A percentile compares a stretch with the other conserved stretches of the same genome.
phyloP scores from a whole-genome alignment of 2,329 filamentous ascomycete species.

The Fusarium odoratissimum region DNA sequence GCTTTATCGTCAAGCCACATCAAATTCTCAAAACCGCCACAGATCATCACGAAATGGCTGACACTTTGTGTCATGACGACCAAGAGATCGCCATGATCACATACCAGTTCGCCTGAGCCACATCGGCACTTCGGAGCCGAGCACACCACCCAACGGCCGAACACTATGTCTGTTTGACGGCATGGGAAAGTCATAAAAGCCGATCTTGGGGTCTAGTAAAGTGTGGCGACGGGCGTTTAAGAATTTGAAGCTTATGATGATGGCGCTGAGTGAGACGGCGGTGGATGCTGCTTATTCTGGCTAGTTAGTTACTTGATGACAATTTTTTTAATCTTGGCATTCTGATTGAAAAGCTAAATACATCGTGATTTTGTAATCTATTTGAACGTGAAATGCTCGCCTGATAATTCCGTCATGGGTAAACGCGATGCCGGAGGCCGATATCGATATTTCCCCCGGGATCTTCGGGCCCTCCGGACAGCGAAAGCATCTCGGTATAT shows the following conservation, averaged over 20 bases:
- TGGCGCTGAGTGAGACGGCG: not conserved
- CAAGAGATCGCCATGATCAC: constrained; percentile 6
- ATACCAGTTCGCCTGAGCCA: not conserved
- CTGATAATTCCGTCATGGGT: not conserved
- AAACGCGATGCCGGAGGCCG: not conserved
- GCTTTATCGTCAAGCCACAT: not conserved
- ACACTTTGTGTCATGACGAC: constrained; percentile 1
- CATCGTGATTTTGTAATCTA: not conserved
- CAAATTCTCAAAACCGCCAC: not conserved
- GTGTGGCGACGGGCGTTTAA: not conserved
- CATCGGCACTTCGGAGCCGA: constrained; percentile 27
- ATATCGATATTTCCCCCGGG: not conserved
- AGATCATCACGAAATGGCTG: not conserved
- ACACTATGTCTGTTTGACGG: constrained; percentile 4
- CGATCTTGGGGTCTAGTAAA: not conserved
- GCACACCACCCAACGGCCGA: constrained; percentile 22
- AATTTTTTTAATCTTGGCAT: not conserved
- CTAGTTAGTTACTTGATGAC: not conserved
- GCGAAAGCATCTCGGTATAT: not conserved
- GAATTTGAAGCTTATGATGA: constrained; percentile 2
- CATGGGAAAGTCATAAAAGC: constrained; percentile 15
- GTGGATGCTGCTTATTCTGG: not conserved
- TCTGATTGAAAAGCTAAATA: not conserved
- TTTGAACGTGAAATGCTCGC: not conserved
- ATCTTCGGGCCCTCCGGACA: constrained; percentile 5